phyloP scores from a whole-genome alignment of 306 rosid genomes.

The Prunus fruticosa region DNA sequence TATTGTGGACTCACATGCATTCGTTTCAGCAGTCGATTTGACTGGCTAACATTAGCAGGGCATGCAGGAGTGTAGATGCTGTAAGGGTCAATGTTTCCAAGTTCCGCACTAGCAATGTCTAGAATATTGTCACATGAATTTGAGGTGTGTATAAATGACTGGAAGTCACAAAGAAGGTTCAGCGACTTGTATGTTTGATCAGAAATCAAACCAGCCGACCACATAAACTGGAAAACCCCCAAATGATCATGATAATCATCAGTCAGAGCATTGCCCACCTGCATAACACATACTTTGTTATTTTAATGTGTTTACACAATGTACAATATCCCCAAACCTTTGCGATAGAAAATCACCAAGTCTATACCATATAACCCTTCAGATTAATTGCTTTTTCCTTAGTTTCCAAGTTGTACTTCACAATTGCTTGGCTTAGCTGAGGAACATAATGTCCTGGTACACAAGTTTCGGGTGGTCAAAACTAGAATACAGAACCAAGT shows the following conservation, averaged over 20 bases:
- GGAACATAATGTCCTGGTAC: slow-evolving; percentile 92
- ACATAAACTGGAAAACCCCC: slow-evolving; percentile 79
- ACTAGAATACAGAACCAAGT: not conserved
- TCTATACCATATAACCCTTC: slow-evolving; percentile 80
- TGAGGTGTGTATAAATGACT: slow-evolving; percentile 55
- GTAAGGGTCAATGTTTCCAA: slow-evolving; percentile 74
- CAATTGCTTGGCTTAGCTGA: slow-evolving; percentile 84
- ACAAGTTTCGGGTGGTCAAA: slow-evolving; percentile 17
- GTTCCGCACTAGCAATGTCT: slow-evolving; percentile 48
- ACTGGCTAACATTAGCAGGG: slow-evolving; percentile 45
- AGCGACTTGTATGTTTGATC: slow-evolving; percentile 73
- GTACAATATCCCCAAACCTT: slow-evolving; percentile 2
- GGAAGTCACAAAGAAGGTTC: slow-evolving; percentile 48
- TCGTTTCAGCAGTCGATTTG: slow-evolving; percentile 50
- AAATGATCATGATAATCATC: slow-evolving; percentile 77
- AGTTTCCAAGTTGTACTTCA: slow-evolving; percentile 46
- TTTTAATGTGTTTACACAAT: slow-evolving; percentile 6
- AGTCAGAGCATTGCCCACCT: slow-evolving; percentile 93
- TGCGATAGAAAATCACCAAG: slow-evolving; percentile 1
- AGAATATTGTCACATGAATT: slow-evolving; percentile 43
- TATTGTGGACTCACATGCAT: slow-evolving; percentile 49
- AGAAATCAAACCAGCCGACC: slow-evolving; percentile 88
- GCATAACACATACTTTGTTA: slow-evolving; percentile 28
- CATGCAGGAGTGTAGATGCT: slow-evolving; percentile 76
- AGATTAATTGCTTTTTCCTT: slow-evolving; percentile 56